Evolutionary conservation across 805 yeast genomes (phyloP).

Genomic region (Kluyveromyces lactis): DNA sequence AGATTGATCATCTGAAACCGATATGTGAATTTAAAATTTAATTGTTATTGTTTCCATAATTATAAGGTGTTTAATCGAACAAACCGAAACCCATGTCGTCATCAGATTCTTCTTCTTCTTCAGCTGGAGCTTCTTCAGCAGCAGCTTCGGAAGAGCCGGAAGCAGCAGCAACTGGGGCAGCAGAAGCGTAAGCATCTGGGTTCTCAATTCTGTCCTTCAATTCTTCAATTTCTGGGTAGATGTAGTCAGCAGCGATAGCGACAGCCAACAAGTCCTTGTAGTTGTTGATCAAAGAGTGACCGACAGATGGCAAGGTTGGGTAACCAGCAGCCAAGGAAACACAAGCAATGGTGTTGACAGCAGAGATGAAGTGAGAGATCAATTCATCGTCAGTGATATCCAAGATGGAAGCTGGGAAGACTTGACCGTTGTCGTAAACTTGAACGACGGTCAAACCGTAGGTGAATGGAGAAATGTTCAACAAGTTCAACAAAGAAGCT

Average conservation of each 20-base stretch:
- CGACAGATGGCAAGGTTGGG: constrained; percentile 99
- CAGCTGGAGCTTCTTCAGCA: constrained; percentile 65
- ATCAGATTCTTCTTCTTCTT: constrained; percentile 59
- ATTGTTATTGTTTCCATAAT: neutral
- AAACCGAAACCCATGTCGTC: constrained; percentile 98
- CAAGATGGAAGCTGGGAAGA: constrained; percentile 92
- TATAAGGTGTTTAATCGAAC: constrained; percentile 65
- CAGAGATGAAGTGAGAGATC: constrained; percentile 83
- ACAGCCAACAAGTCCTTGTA: constrained; percentile 98
- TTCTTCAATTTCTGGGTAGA: constrained; percentile 98
- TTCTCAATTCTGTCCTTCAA: constrained; percentile 99
- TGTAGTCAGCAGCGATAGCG: constrained; percentile 97
- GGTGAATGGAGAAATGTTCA: constrained; percentile 99
- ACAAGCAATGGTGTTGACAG: constrained; percentile 89
- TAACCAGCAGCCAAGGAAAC: constrained; percentile 95
- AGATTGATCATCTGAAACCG: neutral
- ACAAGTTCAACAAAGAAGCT: constrained; percentile 97
- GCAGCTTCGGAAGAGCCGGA: constrained; percentile 51
- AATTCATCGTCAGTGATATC: constrained; percentile 98
- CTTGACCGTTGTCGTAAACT: constrained; percentile 98
- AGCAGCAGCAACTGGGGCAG: constrained; percentile 96
- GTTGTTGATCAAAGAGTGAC: constrained; percentile 97
- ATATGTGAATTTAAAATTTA: neutral
- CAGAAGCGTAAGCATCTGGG: constrained; percentile 99
- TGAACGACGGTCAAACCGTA: constrained; percentile 95